These are phyloP conservation scores for Melanomma pulvis-pyrius DNA, from an alignment of 495 filamentous ascomycete species.

Conservation along the genomic window DNA sequence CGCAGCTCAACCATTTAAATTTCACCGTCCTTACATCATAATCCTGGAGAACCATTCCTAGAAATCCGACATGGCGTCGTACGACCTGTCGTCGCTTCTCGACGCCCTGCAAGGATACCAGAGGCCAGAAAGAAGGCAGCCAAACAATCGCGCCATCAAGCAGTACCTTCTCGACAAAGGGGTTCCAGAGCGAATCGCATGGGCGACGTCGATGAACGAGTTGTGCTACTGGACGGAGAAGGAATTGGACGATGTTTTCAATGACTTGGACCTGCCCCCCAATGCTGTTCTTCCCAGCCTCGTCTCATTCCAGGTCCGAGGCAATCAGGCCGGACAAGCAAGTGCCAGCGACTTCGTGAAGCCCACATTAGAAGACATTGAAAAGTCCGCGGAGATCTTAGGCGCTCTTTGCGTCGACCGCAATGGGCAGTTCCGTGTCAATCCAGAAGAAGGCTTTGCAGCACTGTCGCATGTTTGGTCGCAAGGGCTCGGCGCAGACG, in stretches of 20 bases:
- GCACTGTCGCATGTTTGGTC: conserved; percentile 12
- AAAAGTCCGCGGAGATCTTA: background rate
- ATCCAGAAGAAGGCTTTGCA: conserved; percentile 7
- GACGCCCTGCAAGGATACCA: background rate
- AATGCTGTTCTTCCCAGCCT: background rate
- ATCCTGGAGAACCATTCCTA: background rate
- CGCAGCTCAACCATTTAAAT: no score
- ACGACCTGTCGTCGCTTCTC: background rate
- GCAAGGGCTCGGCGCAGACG: conserved; percentile 2
- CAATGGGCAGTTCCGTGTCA: background rate
- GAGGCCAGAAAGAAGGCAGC: background rate
- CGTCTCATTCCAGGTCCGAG: background rate
- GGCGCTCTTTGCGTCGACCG: conserved; percentile 3
- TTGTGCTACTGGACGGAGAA: conserved; percentile 8
- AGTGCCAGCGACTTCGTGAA: background rate
- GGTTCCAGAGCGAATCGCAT: background rate
- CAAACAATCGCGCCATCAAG: conserved; percentile 1
- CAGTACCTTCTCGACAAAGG: background rate
- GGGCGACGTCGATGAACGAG: conserved; percentile 5
- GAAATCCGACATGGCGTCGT: background rate
- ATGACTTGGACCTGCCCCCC: background rate
- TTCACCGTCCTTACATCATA: no score
- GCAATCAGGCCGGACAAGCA: background rate
- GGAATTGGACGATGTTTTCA: background rate
- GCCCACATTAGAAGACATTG: background rate